Evolutionary conservation across 768 basidiomycete genomes (phyloP).

Genomic region (Lactifluus volemus): DNA sequence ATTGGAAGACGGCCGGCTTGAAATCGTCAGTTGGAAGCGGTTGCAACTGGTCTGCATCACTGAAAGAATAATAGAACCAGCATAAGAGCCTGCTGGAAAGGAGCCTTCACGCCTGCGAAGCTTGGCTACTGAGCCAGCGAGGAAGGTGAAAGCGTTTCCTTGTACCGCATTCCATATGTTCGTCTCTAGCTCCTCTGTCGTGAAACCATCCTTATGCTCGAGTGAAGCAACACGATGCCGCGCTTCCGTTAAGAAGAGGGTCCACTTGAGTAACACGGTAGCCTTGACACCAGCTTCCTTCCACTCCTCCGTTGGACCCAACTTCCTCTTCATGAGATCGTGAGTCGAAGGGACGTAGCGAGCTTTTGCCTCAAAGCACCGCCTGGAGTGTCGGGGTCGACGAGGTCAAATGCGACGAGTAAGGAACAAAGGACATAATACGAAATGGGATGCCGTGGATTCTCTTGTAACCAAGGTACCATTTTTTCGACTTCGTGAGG

Average conservation of each 20-base stretch:
- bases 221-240: conserved; percentile 59
- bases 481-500: conserved; percentile 51
- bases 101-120: conserved; percentile 39
- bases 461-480: conserved; percentile 61
- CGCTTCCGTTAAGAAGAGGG: conserved; percentile 71
- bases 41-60: conserved; percentile 31
- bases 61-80: conserved; percentile 19
- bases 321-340: conserved; percentile 49
- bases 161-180: conserved; percentile 80
- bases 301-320: conserved; percentile 49
- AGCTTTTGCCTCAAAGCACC: conserved; percentile 41
- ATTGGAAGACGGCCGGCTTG: conserved; percentile 45
- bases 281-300: conserved; percentile 64
- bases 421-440: conserved; percentile 60
- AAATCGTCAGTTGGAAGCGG: conserved; percentile 42
- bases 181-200: conserved; percentile 70
- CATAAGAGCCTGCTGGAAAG: conserved; percentile 24
- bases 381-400: conserved; percentile 41
- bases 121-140: conserved; percentile 50
- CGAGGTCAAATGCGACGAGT: conserved; percentile 58
- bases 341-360: conserved; percentile 38
- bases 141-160: conserved; percentile 70
- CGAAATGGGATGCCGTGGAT: conserved; percentile 59
- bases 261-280: conserved; percentile 75
- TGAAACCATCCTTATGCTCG: conserved; percentile 56